Conservation (phyloP, 345 rosid species). For the Schrenkiella parvula region DNA sequence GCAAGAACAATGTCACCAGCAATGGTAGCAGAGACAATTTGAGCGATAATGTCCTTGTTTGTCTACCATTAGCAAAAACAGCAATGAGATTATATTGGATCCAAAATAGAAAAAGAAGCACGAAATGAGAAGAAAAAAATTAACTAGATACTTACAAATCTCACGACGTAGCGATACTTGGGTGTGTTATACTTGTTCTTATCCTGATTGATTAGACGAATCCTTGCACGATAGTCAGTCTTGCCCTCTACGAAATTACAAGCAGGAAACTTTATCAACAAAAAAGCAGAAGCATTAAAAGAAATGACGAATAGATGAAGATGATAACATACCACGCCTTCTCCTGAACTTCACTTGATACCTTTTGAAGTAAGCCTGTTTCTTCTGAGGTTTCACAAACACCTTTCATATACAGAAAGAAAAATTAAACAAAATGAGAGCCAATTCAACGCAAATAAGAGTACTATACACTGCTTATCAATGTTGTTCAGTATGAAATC, state of each 20-base stretch:
- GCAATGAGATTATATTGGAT: neutral
- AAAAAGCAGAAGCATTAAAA: neutral
- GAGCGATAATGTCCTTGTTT: slow-evolving; percentile 1
- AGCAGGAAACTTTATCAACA: neutral
- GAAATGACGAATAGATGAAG: neutral
- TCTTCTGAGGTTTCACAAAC: slow-evolving; percentile 45
- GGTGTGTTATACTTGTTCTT: slow-evolving; percentile 88
- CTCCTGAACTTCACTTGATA: slow-evolving; percentile 18
- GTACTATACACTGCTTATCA: neutral
- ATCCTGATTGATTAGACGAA: slow-evolving; percentile 51
- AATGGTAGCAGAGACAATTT: slow-evolving; percentile 1
- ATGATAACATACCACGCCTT: slow-evolving; percentile 1
- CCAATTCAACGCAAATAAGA: neutral
- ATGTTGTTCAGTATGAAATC: neutral
- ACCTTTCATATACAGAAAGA: slow-evolving; percentile 22
- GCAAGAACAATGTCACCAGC: slow-evolving; percentile 18
- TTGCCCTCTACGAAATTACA: slow-evolving; percentile 49
- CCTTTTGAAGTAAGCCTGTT: slow-evolving; percentile 20
- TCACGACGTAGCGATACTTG: slow-evolving; percentile 66
- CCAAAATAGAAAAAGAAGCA: neutral
- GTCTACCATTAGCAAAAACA: neutral
- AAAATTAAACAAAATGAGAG: neutral
- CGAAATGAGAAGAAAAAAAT: neutral
- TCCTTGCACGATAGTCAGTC: slow-evolving; percentile 66
- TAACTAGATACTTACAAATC: slow-evolving; percentile 48